Conservation (phyloP, 2,329 filamentous ascomycete species). For the Trichoderma koningii region DNA sequence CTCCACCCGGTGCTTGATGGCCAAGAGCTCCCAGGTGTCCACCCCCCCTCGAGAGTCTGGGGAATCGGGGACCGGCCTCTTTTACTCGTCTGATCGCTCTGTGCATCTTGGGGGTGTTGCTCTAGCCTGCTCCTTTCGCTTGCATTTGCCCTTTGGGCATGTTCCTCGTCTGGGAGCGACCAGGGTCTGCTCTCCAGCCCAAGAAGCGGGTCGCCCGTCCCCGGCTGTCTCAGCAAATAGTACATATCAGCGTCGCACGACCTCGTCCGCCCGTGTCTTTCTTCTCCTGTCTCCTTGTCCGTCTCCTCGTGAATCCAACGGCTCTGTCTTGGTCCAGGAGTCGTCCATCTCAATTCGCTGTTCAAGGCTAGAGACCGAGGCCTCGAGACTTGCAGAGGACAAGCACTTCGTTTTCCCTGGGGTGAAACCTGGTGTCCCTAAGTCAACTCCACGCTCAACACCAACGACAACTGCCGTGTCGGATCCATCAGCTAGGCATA, state of each 20-base stretch:
- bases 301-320: neutral
- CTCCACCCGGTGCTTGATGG: slow-evolving; percentile 5
- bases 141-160: slow-evolving; percentile 4
- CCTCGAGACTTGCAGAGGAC: slow-evolving; percentile 1
- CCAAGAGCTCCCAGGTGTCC: neutral
- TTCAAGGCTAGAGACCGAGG: neutral
- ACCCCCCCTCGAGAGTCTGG: slow-evolving; percentile 22
- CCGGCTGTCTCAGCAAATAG: neutral
- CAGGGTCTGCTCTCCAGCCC: slow-evolving; percentile 12
- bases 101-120: neutral
- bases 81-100: slow-evolving; percentile 1
- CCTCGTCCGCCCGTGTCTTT: slow-evolving; percentile 10
- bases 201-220: slow-evolving; percentile 2
- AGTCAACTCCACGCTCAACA: neutral
- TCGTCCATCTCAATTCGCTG: slow-evolving; percentile 1
- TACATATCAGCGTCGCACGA: slow-evolving; percentile 22
- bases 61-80: slow-evolving; percentile 18
- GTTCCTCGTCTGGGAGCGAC: neutral
- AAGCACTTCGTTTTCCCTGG: neutral
- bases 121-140: slow-evolving; percentile 14
- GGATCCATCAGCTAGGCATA: neutral
- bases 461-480: slow-evolving; percentile 7
- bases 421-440: neutral
- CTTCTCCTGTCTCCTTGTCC: slow-evolving; percentile 4
- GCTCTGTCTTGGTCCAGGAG: slow-evolving; percentile 9